Conservation (phyloP, 306 rosid species). For the Castanospermum australe region DNA sequence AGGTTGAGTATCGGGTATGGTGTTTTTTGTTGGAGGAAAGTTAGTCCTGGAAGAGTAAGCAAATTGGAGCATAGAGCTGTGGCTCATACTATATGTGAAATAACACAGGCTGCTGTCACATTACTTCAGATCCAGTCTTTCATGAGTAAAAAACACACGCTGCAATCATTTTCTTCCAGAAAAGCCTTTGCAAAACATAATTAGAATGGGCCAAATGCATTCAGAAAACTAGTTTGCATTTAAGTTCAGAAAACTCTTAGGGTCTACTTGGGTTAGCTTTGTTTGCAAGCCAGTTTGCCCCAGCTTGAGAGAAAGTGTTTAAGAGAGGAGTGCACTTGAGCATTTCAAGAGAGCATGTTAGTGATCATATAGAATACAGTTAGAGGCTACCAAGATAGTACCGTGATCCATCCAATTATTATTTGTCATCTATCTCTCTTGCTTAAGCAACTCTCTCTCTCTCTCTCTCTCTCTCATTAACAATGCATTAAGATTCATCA, state of each 20-base stretch:
- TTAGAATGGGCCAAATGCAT: background rate
- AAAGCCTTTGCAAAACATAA: background rate
- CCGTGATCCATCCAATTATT: background rate
- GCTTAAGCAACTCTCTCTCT: background rate
- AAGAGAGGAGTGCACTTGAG: background rate
- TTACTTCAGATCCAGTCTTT: background rate
- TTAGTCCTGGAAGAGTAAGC: background rate
- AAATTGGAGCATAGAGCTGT: background rate
- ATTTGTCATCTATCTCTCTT: background rate
- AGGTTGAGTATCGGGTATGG: background rate
- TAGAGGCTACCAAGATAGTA: background rate
- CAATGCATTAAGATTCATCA: constrained; percentile 10
- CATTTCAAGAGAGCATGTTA: constrained; percentile 1
- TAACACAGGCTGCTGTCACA: background rate
- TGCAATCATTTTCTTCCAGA: background rate
- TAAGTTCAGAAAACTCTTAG: background rate
- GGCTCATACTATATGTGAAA: background rate
- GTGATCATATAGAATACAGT: background rate
- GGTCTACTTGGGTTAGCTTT: constrained; percentile 14
- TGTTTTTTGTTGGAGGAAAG: background rate
- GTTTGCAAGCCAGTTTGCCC: background rate
- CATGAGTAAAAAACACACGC: background rate
- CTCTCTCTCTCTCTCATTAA: background rate
- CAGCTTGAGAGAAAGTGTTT: constrained; percentile 7
- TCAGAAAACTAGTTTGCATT: constrained; percentile 1